Evolutionary conservation across 345 rosid species (phyloP), one percentile per base, ranked within the genome.

Genomic region (Cardamine chenopodiifolia): DNA sequence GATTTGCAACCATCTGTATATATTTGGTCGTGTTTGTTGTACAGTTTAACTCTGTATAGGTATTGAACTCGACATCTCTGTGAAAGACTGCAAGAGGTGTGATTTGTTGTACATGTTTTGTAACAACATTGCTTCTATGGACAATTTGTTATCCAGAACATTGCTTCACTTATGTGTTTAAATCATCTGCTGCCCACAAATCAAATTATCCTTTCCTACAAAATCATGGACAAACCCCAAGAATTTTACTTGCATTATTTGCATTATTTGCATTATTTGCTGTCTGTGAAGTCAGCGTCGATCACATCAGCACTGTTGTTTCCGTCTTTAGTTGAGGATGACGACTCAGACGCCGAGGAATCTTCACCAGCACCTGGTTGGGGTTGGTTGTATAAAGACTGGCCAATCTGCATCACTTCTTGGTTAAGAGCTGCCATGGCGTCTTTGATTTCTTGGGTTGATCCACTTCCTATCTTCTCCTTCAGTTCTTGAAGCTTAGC

Each of bases 331-430:
- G 71, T 68, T 6, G 88, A 74, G 4, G 90, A 76, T 53, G 62
- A 40, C 4, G 66, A 40, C 5, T 62, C 66, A 5, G 50, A 22
- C 2, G 34, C 23, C 7, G 81, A 72, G 0, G 93, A 77, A 44
- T 89, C 83, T 55, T 86, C 87, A 69, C 49, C 20, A 17, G 81
- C 80, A 20, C 85, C 64, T 11, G 90, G 85, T 12, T 94, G 93
- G 0, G 95, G 95, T 69, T 90, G 97, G 86, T 87, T 94, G 86
- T 92, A 94, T 0, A 94, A 87, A 14, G 93, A 90, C 75, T 88
- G 98, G 13, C 98, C 97, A 22, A 94, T 83, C 79, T 94, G 97
- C 96, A 94, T 91, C 48, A 90, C 97, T 80, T 94, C 98, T 71
- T 90, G 96, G 81, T 94, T 94, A 12, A 94, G 87, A 3, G 93